phyloP scores from a whole-genome alignment of 805 yeast species.

The Lipomyces orientalis region DNA sequence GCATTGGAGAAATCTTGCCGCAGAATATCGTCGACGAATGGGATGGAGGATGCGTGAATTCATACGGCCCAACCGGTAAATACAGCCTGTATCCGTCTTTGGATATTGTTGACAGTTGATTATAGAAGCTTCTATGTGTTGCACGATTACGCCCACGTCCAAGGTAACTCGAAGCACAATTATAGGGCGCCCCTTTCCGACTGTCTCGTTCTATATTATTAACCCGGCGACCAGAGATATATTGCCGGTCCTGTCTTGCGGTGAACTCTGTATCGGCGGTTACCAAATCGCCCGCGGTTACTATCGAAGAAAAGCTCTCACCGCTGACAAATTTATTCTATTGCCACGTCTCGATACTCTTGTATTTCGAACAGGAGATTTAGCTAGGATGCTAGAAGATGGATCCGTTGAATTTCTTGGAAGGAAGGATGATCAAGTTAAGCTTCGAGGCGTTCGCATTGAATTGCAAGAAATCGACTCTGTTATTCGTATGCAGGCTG shows the following conservation, averaged over 20 bases:
- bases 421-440: conserved; percentile 41
- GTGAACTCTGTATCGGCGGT: conserved; percentile 43
- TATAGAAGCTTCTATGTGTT: conserved; percentile 37
- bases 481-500: conserved; percentile 17
- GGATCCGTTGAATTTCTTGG: conserved; percentile 40
- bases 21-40: conserved; percentile 34
- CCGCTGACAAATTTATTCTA: conserved; percentile 31
- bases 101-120: not conserved
- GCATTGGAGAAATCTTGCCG: conserved; percentile 40
- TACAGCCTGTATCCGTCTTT: conserved; percentile 7
- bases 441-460: conserved; percentile 40
- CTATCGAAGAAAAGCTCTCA: conserved; percentile 25
- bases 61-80: conserved; percentile 41
- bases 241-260: conserved; percentile 38
- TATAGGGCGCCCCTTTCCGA: conserved; percentile 37
- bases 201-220: conserved; percentile 29
- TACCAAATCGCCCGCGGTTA: conserved; percentile 41
- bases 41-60: conserved; percentile 36
- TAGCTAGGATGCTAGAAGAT: conserved; percentile 36
- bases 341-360: conserved; percentile 8
- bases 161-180: conserved; percentile 16
- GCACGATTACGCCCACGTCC: conserved; percentile 26
- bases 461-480: conserved; percentile 41
- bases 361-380: conserved; percentile 40
- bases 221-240: conserved; percentile 9